These are phyloP conservation scores for Spergularia marina DNA, from an alignment of 148 eudicot genomes.

Conservation along the genomic window DNA sequence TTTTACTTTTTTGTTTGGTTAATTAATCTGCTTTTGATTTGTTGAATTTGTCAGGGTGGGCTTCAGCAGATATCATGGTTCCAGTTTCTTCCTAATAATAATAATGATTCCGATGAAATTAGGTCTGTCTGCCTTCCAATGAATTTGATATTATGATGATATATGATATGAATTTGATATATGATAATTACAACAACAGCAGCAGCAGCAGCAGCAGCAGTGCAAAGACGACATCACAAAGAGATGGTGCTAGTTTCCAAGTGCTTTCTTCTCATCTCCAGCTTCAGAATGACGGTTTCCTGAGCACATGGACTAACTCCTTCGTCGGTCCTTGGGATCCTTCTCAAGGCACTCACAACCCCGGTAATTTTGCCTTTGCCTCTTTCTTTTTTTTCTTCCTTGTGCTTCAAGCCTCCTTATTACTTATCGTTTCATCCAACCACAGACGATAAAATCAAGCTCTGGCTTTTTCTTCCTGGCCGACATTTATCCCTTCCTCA, in stretches of 20 bases:
- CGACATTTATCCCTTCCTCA: slow-evolving; percentile 60
- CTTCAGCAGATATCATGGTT: slow-evolving; percentile 88
- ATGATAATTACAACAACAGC: too few relatives aligned
- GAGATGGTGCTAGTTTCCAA: slow-evolving; percentile 58
- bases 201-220: too few relatives aligned
- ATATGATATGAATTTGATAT: too few relatives aligned
- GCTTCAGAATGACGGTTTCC: slow-evolving; percentile 84
- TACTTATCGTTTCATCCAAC: slow-evolving; percentile 2
- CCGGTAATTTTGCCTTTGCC: slow-evolving; percentile 47
- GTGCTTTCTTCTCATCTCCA: slow-evolving; percentile 80
- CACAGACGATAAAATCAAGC: slow-evolving; percentile 89
- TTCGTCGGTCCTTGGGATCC: slow-evolving; percentile 99
- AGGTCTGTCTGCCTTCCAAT: slow-evolving; percentile 39
- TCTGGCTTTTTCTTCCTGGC: slow-evolving; percentile 94
- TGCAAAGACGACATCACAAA: slow-evolving; percentile 24
- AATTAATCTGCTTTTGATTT: neutral
- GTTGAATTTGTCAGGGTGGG: slow-evolving; percentile 63
- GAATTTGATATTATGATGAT: too few relatives aligned
- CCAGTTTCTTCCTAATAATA: slow-evolving; percentile 59
- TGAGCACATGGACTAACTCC: slow-evolving; percentile 88
- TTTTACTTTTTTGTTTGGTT: neutral
- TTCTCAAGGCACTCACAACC: slow-evolving; percentile 92
- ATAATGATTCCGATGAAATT: slow-evolving; percentile 60
- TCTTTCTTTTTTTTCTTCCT: neutral
- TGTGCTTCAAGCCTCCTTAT: slow-evolving; percentile 15